A percentile compares a stretch with the other conserved stretches of the same genome.
Evolutionary conservation across 2,329 filamentous ascomycete species (phyloP).

Genomic region (Neonectria magnoliae): DNA sequence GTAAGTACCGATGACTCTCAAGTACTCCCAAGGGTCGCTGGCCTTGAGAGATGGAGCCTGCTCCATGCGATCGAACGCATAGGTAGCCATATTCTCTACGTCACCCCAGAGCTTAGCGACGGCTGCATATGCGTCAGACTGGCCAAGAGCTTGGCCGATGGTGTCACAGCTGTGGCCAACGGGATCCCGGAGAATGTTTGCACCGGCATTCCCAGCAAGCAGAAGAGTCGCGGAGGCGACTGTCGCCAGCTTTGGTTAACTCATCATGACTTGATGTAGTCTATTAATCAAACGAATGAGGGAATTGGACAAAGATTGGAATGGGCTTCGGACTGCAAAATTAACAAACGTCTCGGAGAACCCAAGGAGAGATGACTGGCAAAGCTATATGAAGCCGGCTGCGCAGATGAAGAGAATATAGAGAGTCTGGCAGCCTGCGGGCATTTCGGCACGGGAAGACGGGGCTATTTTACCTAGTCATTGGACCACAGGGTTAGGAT

Average conservation of each 20-base stretch:
- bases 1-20: background rate
- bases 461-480: background rate
- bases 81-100: background rate
- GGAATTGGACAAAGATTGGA: background rate
- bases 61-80: background rate
- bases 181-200: constrained; percentile 5
- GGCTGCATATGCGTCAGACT: background rate
- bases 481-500: background rate
- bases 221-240: background rate
- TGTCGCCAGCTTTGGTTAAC: background rate
- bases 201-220: background rate
- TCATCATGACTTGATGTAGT: background rate
- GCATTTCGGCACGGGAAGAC: background rate
- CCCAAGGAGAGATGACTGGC: background rate
- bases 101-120: background rate
- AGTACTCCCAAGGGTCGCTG: constrained; percentile 1
- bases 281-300: background rate
- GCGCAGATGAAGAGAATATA: background rate
- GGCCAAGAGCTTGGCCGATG: background rate
- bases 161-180: background rate
- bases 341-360: background rate
- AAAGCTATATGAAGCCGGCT: background rate
- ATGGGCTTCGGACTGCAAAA: background rate
- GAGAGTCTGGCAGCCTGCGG: background rate
- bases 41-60: background rate